Percentiles rank a stretch among this genome's conserved stretches.
Conservation (phyloP, 2,329 filamentous ascomycete species). For the Alternaria sp. region DNA sequence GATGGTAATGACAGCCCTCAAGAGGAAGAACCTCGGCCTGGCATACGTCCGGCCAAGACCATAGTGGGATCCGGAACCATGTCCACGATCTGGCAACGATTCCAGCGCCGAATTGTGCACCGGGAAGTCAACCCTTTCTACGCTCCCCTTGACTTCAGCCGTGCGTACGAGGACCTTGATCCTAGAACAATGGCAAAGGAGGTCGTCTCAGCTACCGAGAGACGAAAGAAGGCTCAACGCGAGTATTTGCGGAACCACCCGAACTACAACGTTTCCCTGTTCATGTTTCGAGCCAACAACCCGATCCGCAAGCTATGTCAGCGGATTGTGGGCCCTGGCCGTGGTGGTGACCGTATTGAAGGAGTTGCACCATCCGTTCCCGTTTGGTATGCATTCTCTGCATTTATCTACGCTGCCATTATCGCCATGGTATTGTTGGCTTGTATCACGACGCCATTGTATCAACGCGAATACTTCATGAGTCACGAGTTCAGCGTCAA, state of each 20-base stretch:
- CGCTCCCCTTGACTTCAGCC: conserved; percentile 76
- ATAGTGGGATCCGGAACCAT: conserved; percentile 67
- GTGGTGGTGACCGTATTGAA: conserved; percentile 86
- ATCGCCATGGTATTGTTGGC: conserved; percentile 98
- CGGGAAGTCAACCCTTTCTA: conserved; percentile 95
- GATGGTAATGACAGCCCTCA: conserved; percentile 45
- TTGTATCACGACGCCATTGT: conserved; percentile 92
- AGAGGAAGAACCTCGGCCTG: conserved; percentile 45
- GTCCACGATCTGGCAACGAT: conserved; percentile 68
- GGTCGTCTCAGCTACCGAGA: conserved; percentile 83
- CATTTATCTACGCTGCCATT: conserved; percentile 91
- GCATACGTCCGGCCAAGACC: conserved; percentile 49
- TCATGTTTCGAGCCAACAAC: conserved; percentile 82
- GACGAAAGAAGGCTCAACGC: conserved; percentile 85
- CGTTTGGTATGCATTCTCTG: conserved; percentile 92
- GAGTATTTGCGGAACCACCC: conserved; percentile 90
- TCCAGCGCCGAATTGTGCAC: conserved; percentile 66
- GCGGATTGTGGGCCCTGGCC: conserved; percentile 86
- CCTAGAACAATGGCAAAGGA: conserved; percentile 89
- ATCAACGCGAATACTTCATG: conserved; percentile 86
- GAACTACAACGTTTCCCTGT: conserved; percentile 91
- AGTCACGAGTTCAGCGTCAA: conserved; percentile 66
- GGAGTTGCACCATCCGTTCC: conserved; percentile 88
- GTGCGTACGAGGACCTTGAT: conserved; percentile 80
- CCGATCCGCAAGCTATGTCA: conserved; percentile 85